Percentiles rank a stretch among this genome's conserved stretches.
phyloP scores from a whole-genome alignment of 495 filamentous ascomycete genomes.

The Podospora pseudoanserina region DNA sequence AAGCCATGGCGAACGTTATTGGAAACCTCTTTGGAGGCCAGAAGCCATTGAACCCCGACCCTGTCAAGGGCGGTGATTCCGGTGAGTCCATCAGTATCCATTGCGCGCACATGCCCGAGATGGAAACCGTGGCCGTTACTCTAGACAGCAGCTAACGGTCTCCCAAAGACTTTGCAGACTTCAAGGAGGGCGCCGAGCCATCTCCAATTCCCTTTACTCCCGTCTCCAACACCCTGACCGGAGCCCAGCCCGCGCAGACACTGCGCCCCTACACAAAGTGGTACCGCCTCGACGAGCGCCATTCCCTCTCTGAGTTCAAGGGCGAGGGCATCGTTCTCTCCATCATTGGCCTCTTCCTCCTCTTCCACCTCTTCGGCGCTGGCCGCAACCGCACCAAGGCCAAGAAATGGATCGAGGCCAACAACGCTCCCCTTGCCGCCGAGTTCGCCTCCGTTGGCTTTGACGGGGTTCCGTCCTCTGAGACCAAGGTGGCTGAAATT shows the following conservation, averaged over 20 bases:
- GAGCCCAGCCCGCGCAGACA: constrained; percentile 48
- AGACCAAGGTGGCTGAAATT: constrained; percentile 47
- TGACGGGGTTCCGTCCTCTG: constrained; percentile 41
- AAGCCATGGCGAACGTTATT: constrained; percentile 63
- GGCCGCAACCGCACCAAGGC: constrained; percentile 75
- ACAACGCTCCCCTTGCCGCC: constrained; percentile 63
- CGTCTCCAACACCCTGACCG: constrained; percentile 32
- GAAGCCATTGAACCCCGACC: constrained; percentile 50
- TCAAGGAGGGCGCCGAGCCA: constrained; percentile 63
- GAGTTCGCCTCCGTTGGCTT: constrained; percentile 94
- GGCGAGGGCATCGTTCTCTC: constrained; percentile 78
- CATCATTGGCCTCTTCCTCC: constrained; percentile 66
- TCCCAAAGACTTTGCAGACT: constrained; percentile 71
- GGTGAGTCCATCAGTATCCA: constrained; percentile 45
- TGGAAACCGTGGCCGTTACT: background rate
- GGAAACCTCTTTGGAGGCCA: constrained; percentile 65
- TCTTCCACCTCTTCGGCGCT: constrained; percentile 79
- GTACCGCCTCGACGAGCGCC: constrained; percentile 94
- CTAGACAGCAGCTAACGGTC: constrained; percentile 11
- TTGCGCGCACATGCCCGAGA: background rate
- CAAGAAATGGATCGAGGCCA: constrained; percentile 71
- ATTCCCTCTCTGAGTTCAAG: constrained; percentile 74
- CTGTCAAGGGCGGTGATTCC: constrained; percentile 50
- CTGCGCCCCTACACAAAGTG: constrained; percentile 77
- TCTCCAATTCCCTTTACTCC: constrained; percentile 43